Base-by-base conservation (phyloP, 805 yeast species). In the Metschnikowia rubicola region DNA sequence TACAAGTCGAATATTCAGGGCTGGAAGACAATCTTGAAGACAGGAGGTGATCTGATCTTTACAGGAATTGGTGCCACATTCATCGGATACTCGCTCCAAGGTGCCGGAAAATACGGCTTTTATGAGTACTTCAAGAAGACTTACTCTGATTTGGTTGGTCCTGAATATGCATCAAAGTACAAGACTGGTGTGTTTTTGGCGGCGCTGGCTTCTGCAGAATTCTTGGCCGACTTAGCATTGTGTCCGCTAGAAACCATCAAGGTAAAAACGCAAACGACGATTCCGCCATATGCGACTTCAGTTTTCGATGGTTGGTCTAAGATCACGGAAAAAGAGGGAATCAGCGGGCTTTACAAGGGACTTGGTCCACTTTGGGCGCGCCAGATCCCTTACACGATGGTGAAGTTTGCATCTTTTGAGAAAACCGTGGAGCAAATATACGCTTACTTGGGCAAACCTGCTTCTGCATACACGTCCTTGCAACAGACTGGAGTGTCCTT, bases 361-460 rank as follows among this genome's bases (percentile, higher is more conserved):
- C 70, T 92, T 44, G 84, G 82, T 9, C 98, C 99, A 11, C 75
- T 92, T 55, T 94, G 98, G 98, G 80, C 83, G 49, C 85, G 98
- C 74, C 99, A 92, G 71, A 86, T 92, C 59, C 99, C 98, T n/a
- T 92, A 92, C 74, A 92, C 98, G 28, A 91, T 92, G 97, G 95
- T 87, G 52, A 92, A 94, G 71, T 94, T 92, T 68, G 92, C 97
- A 8, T 79, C 96, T 26, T 92, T 94, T 71, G 99, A 92, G 73
- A 86, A 82, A 64, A 86, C 91, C 43, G 97, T 92, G 30, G 89
- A 84, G 61, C 66, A 71, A 41, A 91, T 92, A 62, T 92, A 94
- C 72, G 58, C 73, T 29, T 77, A 74, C 49, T 74, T 92, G 57
- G 90, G 96, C 39, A 81, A 79, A 60, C 80, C 86, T 41, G 88